Evolutionary conservation across 257 asterid species (phyloP), one percentile per base, ranked within the genome.

Genomic region (Nicotiana knightiana): DNA sequence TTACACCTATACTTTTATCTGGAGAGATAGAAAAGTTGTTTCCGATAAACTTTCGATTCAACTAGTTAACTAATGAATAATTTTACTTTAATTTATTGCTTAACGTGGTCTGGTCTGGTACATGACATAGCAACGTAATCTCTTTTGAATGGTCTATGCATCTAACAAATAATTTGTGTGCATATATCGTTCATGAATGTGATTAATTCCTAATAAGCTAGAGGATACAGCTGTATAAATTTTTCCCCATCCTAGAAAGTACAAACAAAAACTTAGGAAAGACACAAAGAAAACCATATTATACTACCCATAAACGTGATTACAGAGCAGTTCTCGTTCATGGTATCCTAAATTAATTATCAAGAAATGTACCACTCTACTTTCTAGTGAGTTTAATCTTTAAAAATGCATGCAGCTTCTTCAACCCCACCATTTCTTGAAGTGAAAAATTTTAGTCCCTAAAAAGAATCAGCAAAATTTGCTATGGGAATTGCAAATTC

Each of bases 381-480:
- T 75, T 48, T 75, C 6, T 75, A 75, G 26, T 51, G 46, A 51
- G 4, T 3, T 26, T 51, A 75, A 15, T 75, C 39, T 75, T 51
- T 26, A 51, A 13, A 73, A 75, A 28, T 51, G 15, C 80, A 75
- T 51, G 80, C 80, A 75, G 46, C 63, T 51, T 75, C 59, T 71
- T 71, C 79, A 46, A 71, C 61, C 61, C 8, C 61, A 71, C 0
- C 6, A 0, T 73, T 48, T 75, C 46, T 51, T 75, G 46, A 75
- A 51, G 6, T 11, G 18, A 12, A 71, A 57, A 21, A 51, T 5
- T 21, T 70, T 11, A n/a, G 3, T 21, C 21, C 78, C 78, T 21
- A 7, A 71, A 21, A 71, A 21, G 1, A 28, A 51, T 4, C 9
- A 26, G 26, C 57, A 6, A 75, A 75, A 73, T 24, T 48, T 73